phyloP scores from a whole-genome alignment of 345 rosid genomes.

The Linum usitatissimum region DNA sequence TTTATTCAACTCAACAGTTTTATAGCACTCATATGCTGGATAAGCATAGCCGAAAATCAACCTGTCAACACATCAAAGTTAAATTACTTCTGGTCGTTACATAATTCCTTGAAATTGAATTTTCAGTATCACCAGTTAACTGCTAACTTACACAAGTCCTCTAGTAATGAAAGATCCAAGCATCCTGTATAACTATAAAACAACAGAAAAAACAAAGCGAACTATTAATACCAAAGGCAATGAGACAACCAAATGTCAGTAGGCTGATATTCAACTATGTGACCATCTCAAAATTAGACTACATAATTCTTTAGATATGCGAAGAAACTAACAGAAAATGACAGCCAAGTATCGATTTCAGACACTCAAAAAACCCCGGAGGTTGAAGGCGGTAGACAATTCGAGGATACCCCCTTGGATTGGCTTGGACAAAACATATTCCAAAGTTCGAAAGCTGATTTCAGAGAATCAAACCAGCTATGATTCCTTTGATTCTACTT shows the following conservation, averaged over 20 bases:
- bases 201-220: not conserved
- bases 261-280: not conserved
- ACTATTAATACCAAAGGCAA: not conserved
- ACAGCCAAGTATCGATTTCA: not conserved
- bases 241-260: not conserved
- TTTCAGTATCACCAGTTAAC: not conserved
- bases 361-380: no score
- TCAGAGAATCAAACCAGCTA: not conserved
- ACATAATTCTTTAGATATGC: not conserved
- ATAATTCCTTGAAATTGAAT: not conserved
- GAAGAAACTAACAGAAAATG: not conserved
- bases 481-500: not conserved
- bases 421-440: no score
- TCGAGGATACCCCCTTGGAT: not conserved
- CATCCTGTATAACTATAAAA: conserved; percentile 6
- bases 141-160: conserved; percentile 22
- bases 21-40: conserved; percentile 74
- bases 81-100: not conserved
- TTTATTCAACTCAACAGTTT: conserved; percentile 44
- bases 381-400: no score
- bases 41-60: conserved; percentile 66
- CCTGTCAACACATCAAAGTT: conserved; percentile 21
- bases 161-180: conserved; percentile 39
- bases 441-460: not conserved
- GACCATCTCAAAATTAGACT: not conserved